phyloP scores from a whole-genome alignment of 1,139 yeast species.

The Yamadazyma membranifaciens region DNA sequence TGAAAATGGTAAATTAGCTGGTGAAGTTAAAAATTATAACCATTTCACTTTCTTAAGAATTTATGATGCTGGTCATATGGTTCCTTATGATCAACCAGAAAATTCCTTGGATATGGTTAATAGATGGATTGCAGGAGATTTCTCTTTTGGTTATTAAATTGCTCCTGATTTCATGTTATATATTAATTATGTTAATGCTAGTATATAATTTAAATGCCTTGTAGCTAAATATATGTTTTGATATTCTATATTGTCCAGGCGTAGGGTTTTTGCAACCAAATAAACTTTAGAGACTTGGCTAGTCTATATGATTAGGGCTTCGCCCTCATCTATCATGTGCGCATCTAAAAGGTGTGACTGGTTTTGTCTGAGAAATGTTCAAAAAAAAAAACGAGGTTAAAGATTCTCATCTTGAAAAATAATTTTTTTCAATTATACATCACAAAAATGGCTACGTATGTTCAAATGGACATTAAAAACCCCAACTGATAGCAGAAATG shows the following conservation, averaged over 20 bases:
- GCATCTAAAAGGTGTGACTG: too few species aligned
- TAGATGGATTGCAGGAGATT: slow-evolving; percentile 33
- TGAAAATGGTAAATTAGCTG: slow-evolving; percentile 35
- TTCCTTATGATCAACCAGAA: slow-evolving; percentile 48
- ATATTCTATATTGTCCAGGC: neutral
- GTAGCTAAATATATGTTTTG: too few species aligned
- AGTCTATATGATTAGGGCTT: too few species aligned
- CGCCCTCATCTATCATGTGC: too few species aligned
- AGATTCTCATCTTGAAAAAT: slow-evolving; percentile 4
- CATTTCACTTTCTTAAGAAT: slow-evolving; percentile 48
- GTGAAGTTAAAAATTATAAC: slow-evolving; percentile 46
- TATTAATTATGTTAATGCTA: too few species aligned
- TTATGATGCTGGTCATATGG: slow-evolving; percentile 52
- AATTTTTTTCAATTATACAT: slow-evolving; percentile 2
- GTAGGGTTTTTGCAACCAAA: too few species aligned
- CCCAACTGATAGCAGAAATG: neutral
- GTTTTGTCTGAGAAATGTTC: too few species aligned
- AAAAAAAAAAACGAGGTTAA: too few species aligned
- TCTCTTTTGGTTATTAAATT: slow-evolving; percentile 12
- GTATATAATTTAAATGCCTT: too few species aligned
- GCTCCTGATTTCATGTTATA: too few species aligned
- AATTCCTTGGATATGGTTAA: slow-evolving; percentile 46
- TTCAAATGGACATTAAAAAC: slow-evolving; percentile 4
- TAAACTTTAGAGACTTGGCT: too few species aligned
- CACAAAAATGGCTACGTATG: slow-evolving; percentile 19